phyloP scores from a whole-genome alignment of 2,329 filamentous ascomycete genomes.

The Fonsecaea monophora region DNA sequence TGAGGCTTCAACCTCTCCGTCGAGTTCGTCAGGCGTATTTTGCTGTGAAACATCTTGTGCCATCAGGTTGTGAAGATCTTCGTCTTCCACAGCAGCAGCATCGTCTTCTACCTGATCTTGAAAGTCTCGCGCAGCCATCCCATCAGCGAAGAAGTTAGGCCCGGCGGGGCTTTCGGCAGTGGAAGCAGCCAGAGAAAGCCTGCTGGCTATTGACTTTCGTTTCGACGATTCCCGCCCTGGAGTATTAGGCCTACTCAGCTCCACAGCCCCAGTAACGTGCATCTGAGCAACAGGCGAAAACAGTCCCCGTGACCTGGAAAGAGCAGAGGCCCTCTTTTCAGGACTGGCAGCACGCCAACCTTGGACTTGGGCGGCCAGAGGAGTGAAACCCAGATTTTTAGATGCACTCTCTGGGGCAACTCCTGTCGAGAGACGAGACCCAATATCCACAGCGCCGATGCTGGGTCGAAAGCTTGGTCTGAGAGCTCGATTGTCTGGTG shows the following conservation, averaged over 20 bases:
- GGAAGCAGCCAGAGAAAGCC: slow-evolving; percentile 40
- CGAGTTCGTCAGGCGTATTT: slow-evolving; percentile 11
- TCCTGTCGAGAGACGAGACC: slow-evolving; percentile 34
- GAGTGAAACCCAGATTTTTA: slow-evolving; percentile 64
- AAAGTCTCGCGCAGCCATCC: slow-evolving; percentile 60
- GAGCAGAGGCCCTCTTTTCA: slow-evolving; percentile 40
- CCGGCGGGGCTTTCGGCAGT: slow-evolving; percentile 49
- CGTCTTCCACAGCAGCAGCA: slow-evolving; percentile 22
- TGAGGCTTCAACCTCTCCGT: slow-evolving; percentile 21
- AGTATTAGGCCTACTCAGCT: slow-evolving; percentile 40
- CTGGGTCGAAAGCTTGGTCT: slow-evolving; percentile 28
- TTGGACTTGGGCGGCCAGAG: slow-evolving; percentile 66
- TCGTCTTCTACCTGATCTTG: slow-evolving; percentile 48
- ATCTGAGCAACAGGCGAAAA: slow-evolving; percentile 37
- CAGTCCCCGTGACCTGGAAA: slow-evolving; percentile 31
- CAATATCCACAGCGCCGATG: slow-evolving; percentile 22
- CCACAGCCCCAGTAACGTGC: slow-evolving; percentile 37
- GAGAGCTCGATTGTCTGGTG: slow-evolving; percentile 33
- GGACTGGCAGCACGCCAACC: slow-evolving; percentile 70
- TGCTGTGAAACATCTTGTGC: slow-evolving; percentile 13
- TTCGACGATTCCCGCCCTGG: slow-evolving; percentile 37
- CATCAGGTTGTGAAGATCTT: slow-evolving; percentile 31
- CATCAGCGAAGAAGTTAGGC: slow-evolving; percentile 67
- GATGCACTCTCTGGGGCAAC: slow-evolving; percentile 31
- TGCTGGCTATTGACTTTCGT: slow-evolving; percentile 35